A percentile compares a stretch with the other conserved stretches of the same genome.
Evolutionary conservation across 257 asterid genomes (phyloP).

Genomic region (Penstemon eatonii): DNA sequence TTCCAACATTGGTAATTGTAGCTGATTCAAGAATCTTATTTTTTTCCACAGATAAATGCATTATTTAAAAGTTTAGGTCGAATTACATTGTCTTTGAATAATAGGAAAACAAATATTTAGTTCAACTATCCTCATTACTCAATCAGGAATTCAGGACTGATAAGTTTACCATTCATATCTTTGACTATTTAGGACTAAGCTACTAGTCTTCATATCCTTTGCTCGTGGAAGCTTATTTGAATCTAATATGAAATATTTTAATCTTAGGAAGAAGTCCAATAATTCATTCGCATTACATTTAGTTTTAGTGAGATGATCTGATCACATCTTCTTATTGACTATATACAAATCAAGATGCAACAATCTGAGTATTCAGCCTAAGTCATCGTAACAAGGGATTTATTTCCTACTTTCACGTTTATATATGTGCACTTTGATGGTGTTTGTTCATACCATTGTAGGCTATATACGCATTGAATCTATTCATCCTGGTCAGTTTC

Average conservation of each 20-base stretch:
- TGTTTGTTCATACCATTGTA: too few relatives aligned
- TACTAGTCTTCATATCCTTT: background rate
- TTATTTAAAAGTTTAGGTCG: background rate
- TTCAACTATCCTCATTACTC: background rate
- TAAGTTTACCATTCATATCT: background rate
- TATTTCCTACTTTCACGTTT: background rate
- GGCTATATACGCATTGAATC: background rate
- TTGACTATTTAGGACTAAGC: background rate
- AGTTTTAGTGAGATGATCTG: background rate
- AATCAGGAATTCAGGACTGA: too few relatives aligned
- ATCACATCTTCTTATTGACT: background rate
- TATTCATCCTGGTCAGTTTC: background rate
- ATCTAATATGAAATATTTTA: background rate
- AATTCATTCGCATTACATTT: background rate
- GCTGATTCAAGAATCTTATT: conserved; percentile 12
- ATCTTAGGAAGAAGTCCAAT: background rate
- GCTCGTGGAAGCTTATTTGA: conserved; percentile 4
- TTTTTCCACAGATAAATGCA: background rate
- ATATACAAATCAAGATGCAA: background rate
- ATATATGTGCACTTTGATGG: background rate
- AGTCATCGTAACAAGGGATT: background rate
- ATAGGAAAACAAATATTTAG: too few relatives aligned
- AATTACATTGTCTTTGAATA: background rate
- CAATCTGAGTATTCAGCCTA: background rate
- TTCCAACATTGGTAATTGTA: background rate